Evolutionary conservation across 2,329 filamentous ascomycete species (phyloP).

Genomic region (Talaromyces sp.): DNA sequence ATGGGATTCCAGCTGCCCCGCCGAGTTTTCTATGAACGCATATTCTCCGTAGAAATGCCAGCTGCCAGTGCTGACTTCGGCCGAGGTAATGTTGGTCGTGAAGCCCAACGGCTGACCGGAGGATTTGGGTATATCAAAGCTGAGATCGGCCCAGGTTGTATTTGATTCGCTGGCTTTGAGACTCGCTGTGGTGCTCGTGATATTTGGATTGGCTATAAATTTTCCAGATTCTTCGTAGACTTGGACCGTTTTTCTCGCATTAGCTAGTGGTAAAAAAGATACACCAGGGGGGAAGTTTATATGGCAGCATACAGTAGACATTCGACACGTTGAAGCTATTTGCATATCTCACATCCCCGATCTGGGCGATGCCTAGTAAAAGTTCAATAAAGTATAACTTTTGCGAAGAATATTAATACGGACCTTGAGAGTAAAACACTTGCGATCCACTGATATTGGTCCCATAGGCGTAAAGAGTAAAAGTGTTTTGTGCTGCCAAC

Average conservation of each 20-base stretch:
- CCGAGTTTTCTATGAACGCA: background rate
- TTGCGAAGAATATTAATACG: background rate
- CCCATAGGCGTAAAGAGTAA: constrained; percentile 8
- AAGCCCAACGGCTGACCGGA: background rate
- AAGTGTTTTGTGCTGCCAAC: background rate
- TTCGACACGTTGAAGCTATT: constrained; percentile 1
- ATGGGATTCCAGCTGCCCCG: background rate
- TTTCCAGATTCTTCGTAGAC: background rate
- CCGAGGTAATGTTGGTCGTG: background rate
- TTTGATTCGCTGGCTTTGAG: background rate
- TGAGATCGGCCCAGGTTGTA: constrained; percentile 1
- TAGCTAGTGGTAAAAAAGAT: background rate
- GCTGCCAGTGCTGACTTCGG: background rate
- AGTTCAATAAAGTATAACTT: background rate
- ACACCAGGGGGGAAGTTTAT: background rate
- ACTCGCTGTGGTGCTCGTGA: background rate
- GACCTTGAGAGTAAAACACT: constrained; percentile 2
- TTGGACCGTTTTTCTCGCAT: background rate
- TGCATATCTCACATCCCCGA: background rate
- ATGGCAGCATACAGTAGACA: constrained; percentile 1
- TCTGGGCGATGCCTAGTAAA: constrained; percentile 1
- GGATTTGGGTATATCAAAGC: background rate
- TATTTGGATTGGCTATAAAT: constrained; percentile 2
- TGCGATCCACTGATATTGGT: background rate
- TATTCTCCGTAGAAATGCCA: constrained; percentile 2